A percentile compares a stretch with the other conserved stretches of the same genome.
Evolutionary conservation across 495 filamentous ascomycete species (phyloP).

Genomic region (Venustampulla echinocandica): DNA sequence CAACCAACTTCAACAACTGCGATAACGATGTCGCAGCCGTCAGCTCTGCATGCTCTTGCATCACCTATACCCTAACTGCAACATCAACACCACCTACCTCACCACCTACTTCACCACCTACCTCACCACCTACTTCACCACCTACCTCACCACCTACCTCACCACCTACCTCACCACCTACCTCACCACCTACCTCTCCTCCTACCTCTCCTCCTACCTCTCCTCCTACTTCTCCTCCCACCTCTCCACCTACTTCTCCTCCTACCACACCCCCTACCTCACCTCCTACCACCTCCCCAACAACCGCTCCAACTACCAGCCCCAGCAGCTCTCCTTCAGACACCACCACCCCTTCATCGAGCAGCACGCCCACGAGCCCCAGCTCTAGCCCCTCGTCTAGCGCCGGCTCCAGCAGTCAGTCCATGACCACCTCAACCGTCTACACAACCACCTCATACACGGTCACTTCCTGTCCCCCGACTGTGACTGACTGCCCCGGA

Average conservation of each 20-base stretch:
- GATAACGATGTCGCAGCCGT: slow-evolving; percentile 15
- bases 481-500: too few species aligned
- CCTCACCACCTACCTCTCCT: too few species aligned
- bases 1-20: slow-evolving; percentile 26
- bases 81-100: slow-evolving; percentile 8
- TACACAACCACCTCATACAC: background rate
- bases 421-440: background rate
- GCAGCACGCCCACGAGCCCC: slow-evolving; percentile 45
- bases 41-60: slow-evolving; percentile 33
- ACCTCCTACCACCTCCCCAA: background rate
- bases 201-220: slow-evolving; percentile 6
- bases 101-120: too few species aligned
- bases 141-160: too few species aligned
- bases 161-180: too few species aligned
- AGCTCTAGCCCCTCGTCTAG: slow-evolving; percentile 23
- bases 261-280: background rate
- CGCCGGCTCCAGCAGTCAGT: background rate
- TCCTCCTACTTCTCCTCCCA: background rate
- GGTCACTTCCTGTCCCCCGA: too few species aligned
- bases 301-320: background rate
- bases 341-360: slow-evolving; percentile 36
- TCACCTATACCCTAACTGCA: slow-evolving; percentile 25
- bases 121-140: too few species aligned
- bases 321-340: background rate
- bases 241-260: background rate